phyloP scores from a whole-genome alignment of 305 asterid genomes.

The Fraxinus angustifolia region DNA sequence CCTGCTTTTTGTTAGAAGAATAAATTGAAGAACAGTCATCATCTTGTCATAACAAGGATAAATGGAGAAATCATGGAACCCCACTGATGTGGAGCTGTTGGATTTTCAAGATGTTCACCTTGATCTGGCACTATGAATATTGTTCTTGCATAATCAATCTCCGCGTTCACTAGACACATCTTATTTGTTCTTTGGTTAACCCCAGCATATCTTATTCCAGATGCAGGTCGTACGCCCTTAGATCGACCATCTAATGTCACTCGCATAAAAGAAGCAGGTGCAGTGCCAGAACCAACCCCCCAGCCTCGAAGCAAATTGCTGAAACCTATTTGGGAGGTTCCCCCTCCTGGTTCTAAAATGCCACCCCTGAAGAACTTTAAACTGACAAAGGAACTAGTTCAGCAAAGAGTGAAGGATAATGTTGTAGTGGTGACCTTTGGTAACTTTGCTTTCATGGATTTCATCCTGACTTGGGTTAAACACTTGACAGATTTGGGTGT shows the following conservation, averaged over 20 bases:
- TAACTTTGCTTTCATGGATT: constrained; percentile 97
- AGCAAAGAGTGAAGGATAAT: constrained; percentile 72
- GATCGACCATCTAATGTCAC: constrained; percentile 39
- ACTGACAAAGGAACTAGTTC: constrained; percentile 73
- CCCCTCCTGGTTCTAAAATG: constrained; percentile 81
- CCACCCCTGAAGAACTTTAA: constrained; percentile 66
- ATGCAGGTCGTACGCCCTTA: constrained; percentile 32
- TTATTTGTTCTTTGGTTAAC: background rate
- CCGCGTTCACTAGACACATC: background rate
- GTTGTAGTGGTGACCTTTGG: constrained; percentile 82
- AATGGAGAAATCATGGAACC: background rate
- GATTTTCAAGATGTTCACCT: background rate
- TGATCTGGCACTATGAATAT: background rate
- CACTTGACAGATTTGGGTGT: constrained; percentile 84
- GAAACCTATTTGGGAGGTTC: constrained; percentile 68
- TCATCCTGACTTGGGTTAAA: constrained; percentile 95
- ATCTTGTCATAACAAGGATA: background rate
- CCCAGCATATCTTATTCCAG: constrained; percentile 31
- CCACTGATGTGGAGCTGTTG: background rate
- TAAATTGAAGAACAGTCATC: background rate
- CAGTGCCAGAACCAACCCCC: constrained; percentile 26
- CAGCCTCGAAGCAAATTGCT: constrained; percentile 29
- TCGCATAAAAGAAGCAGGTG: constrained; percentile 26
- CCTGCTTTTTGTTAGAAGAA: constrained; percentile 1
- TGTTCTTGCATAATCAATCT: constrained; percentile 1